Percentiles rank a stretch among this genome's conserved stretches.
Evolutionary conservation across 768 basidiomycete species (phyloP).

Genomic region (Phaffia australis): DNA sequence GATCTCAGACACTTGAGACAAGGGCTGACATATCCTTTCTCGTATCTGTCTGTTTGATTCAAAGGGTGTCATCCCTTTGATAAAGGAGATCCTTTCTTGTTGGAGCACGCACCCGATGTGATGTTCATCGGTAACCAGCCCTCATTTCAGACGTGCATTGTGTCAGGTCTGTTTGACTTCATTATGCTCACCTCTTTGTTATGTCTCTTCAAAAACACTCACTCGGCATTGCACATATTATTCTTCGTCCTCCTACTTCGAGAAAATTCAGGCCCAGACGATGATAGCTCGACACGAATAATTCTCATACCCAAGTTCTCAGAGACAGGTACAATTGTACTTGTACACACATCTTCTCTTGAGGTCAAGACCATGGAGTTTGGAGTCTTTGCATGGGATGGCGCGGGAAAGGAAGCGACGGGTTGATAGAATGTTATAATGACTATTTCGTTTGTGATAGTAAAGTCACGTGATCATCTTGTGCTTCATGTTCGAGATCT

Average conservation of each 20-base stretch:
- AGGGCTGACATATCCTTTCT: not conserved
- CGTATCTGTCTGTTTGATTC: not conserved
- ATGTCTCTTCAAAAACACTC: conserved; percentile 8
- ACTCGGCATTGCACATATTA: not conserved
- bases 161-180: conserved; percentile 40
- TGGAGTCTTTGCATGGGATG: conserved; percentile 35
- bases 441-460: too few species aligned
- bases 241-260: too few species aligned
- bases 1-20: not conserved
- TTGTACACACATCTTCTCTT: conserved; percentile 68
- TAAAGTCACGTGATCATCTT: too few species aligned
- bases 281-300: conserved; percentile 45
- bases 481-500: too few species aligned
- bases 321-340: conserved; percentile 62
- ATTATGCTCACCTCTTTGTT: not conserved
- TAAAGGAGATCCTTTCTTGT: conserved; percentile 74
- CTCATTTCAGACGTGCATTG: conserved; percentile 61
- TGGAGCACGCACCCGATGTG: conserved; percentile 72
- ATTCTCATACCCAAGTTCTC: conserved; percentile 72
- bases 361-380: conserved; percentile 40
- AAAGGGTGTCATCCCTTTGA: conserved; percentile 88
- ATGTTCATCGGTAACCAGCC: conserved; percentile 91
- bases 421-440: too few species aligned
- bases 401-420: not conserved
- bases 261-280: conserved; percentile 20